phyloP scores from a whole-genome alignment of 2,329 filamentous ascomycete species.

The Mycocentrospora acerina region DNA sequence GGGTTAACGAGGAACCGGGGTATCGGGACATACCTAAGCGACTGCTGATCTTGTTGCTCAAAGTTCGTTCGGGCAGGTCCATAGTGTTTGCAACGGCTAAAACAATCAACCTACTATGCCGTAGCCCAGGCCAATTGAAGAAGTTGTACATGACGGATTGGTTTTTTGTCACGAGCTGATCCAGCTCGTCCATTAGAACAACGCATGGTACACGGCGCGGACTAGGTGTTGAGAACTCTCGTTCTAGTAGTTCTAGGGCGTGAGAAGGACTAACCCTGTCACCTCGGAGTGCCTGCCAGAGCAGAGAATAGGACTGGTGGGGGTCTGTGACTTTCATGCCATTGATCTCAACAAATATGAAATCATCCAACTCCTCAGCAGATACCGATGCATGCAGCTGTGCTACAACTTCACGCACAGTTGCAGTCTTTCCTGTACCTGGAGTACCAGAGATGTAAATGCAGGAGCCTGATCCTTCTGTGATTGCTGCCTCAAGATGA shows the following conservation, averaged over 20 bases:
- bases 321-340: conserved; percentile 99
- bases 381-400: conserved; percentile 85
- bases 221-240: conserved; percentile 89
- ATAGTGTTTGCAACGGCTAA: conserved; percentile 98
- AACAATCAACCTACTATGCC: conserved; percentile 90
- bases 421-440: conserved; percentile 95
- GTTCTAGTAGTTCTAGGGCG: conserved; percentile 84
- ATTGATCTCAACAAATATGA: conserved; percentile 99
- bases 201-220: conserved; percentile 92
- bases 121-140: conserved; percentile 96
- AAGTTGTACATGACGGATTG: conserved; percentile 99
- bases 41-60: conserved; percentile 98
- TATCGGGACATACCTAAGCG: conserved; percentile 51
- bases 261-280: conserved; percentile 91
- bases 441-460: conserved; percentile 99
- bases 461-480: conserved; percentile 88
- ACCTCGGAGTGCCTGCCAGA: conserved; percentile 95
- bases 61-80: conserved; percentile 92
- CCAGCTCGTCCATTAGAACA: conserved; percentile 96
- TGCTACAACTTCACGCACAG: conserved; percentile 89
- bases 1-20: conserved; percentile 20
- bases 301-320: conserved; percentile 88
- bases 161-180: conserved; percentile 96
- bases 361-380: conserved; percentile 92
- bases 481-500: conserved; percentile 90